Evolutionary conservation across 805 yeast genomes (phyloP).

Genomic region (Nakazawaea siamensis): DNA sequence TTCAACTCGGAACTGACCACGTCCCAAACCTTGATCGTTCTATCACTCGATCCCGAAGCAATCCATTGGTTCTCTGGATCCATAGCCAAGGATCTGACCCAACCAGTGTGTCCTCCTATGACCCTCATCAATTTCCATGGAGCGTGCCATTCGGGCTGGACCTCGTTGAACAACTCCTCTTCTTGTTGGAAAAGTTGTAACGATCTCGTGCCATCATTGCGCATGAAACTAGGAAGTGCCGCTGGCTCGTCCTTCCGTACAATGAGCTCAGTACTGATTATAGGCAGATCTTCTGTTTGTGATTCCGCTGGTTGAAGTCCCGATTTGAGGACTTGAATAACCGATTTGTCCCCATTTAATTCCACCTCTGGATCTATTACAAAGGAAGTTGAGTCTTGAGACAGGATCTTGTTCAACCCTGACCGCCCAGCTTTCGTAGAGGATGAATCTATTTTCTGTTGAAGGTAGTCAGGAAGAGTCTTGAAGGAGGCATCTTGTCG

Average conservation of each 20-base stretch:
- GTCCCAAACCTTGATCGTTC: slow-evolving; percentile 90
- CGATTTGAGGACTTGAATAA: slow-evolving; percentile 14
- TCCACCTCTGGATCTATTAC: slow-evolving; percentile 12
- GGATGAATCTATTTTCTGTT: slow-evolving; percentile 16
- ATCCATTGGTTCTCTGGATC: slow-evolving; percentile 91
- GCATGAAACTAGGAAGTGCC: slow-evolving; percentile 7
- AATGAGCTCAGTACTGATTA: not conserved
- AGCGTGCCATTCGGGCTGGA: slow-evolving; percentile 36
- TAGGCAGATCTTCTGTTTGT: no score
- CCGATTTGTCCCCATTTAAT: slow-evolving; percentile 15
- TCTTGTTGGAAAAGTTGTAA: slow-evolving; percentile 15
- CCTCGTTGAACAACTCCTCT: slow-evolving; percentile 10
- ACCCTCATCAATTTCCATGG: slow-evolving; percentile 71
- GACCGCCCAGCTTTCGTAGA: slow-evolving; percentile 10
- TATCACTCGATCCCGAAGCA: slow-evolving; percentile 85
- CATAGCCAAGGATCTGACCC: slow-evolving; percentile 76
- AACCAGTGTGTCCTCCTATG: slow-evolving; percentile 85
- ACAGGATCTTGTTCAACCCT: slow-evolving; percentile 11
- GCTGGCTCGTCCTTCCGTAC: not conserved
- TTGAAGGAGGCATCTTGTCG: slow-evolving; percentile 11
- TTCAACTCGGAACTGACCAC: slow-evolving; percentile 60
- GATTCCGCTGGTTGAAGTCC: no score
- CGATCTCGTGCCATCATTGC: slow-evolving; percentile 17
- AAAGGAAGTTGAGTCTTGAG: no score
- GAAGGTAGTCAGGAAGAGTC: slow-evolving; percentile 21